These are phyloP conservation scores for Deinandra increscens DNA, from an alignment of 129 eudicot species.

Conservation along the genomic window DNA sequence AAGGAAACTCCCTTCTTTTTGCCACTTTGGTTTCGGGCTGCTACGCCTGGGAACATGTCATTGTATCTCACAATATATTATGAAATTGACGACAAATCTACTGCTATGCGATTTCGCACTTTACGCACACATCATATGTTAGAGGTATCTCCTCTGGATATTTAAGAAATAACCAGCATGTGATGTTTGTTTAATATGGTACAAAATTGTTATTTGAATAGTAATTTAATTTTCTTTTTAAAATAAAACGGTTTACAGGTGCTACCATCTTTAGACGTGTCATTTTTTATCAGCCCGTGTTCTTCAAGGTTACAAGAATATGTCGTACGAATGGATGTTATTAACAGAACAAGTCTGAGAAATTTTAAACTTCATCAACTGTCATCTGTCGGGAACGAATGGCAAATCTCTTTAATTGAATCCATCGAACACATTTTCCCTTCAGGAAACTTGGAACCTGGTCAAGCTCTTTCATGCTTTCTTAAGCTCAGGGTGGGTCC, in stretches of 20 bases:
- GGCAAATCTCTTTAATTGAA: constrained; percentile 77
- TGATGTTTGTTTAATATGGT: not conserved
- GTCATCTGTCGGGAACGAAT: constrained; percentile 70
- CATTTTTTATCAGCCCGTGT: constrained; percentile 65
- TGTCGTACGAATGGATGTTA: constrained; percentile 76
- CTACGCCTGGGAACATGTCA: constrained; percentile 69
- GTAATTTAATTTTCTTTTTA: not conserved
- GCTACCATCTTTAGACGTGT: constrained; percentile 79
- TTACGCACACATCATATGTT: constrained; percentile 71
- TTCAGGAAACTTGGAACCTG: constrained; percentile 54
- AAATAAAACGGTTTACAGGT: constrained; percentile 45
- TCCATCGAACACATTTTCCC: constrained; percentile 56
- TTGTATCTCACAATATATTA: constrained; percentile 64
- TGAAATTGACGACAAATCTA: constrained; percentile 68
- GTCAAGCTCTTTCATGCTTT: constrained; percentile 82
- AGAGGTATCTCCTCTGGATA: constrained; percentile 49
- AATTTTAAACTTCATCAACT: constrained; percentile 74
- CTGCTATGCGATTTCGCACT: constrained; percentile 69
- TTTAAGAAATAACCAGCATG: not conserved
- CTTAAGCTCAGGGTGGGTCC: constrained; percentile 76
- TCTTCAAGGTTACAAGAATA: constrained; percentile 74
- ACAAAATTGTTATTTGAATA: not conserved
- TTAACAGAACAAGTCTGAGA: constrained; percentile 66
- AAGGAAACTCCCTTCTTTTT: constrained; percentile 53
- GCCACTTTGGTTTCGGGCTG: constrained; percentile 97